Conservation (phyloP, 108 stramenopile genomes). For the Schizochytrium sp. region DNA sequence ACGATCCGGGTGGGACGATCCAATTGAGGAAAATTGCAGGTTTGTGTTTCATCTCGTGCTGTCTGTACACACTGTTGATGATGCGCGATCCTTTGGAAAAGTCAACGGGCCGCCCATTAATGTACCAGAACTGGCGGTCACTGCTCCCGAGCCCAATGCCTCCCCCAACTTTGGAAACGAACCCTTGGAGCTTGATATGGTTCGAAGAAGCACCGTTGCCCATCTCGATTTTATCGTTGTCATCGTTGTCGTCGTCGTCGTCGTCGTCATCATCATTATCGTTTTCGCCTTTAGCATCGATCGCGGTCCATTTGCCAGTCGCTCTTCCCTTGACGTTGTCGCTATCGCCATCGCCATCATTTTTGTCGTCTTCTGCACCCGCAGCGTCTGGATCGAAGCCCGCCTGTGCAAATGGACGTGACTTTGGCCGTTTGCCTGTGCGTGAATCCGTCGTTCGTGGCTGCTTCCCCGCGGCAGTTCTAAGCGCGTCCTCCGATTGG, state of each 20-base stretch:
- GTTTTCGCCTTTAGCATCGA: too few relatives aligned
- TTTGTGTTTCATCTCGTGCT: conserved; percentile 67
- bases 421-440: too few relatives aligned
- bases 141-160: conserved; percentile 56
- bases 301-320: background rate
- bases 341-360: background rate
- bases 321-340: background rate
- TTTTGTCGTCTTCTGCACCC: background rate
- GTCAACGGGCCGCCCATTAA: conserved; percentile 92
- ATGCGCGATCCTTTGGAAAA: conserved; percentile 62
- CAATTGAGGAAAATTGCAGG: conserved; percentile 78
- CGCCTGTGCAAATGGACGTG: too few relatives aligned
- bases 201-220: background rate
- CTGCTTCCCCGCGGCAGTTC: too few relatives aligned
- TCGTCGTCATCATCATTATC: too few relatives aligned
- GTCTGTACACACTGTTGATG: conserved; percentile 68
- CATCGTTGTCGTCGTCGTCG: too few relatives aligned
- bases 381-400: background rate
- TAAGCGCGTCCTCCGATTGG: background rate
- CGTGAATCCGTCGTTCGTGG: too few relatives aligned
- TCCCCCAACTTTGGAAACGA: conserved; percentile 58
- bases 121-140: conserved; percentile 76
- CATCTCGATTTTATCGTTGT: too few relatives aligned
- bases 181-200: conserved; percentile 37
- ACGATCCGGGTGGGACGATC: conserved; percentile 62